phyloP scores from a whole-genome alignment of 2,329 filamentous ascomycete genomes.

The Aspergillus ustus region DNA sequence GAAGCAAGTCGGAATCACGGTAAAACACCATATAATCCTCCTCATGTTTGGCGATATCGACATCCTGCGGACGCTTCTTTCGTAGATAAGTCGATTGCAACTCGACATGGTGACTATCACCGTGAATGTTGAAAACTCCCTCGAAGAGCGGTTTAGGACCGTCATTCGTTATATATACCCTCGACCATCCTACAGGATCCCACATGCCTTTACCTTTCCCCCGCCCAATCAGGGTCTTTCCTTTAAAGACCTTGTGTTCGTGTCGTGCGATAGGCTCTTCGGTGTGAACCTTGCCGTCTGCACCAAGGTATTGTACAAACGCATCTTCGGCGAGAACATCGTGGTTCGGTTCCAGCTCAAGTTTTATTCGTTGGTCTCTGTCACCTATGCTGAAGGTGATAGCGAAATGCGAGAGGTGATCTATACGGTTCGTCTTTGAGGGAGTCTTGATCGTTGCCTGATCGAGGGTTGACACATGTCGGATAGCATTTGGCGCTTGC shows the following conservation, averaged over 20 bases:
- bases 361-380: constrained; percentile 70
- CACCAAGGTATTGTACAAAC: constrained; percentile 70
- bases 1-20: constrained; percentile 81
- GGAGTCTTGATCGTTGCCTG: constrained; percentile 78
- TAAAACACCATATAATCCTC: constrained; percentile 88
- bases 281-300: constrained; percentile 69
- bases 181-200: constrained; percentile 84
- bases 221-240: constrained; percentile 72
- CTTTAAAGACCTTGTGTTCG: constrained; percentile 83
- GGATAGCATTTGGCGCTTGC: constrained; percentile 74
- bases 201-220: constrained; percentile 67
- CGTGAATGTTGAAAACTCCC: constrained; percentile 80
- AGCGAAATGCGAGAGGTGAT: constrained; percentile 82
- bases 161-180: constrained; percentile 77
- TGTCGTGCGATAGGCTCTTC: constrained; percentile 73
- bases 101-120: constrained; percentile 86
- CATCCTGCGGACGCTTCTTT: constrained; percentile 74
- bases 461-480: constrained; percentile 72
- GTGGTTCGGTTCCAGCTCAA: constrained; percentile 86
- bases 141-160: constrained; percentile 82
- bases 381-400: constrained; percentile 77
- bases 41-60: constrained; percentile 59
- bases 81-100: constrained; percentile 73
- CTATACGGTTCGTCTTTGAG: constrained; percentile 67
- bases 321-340: constrained; percentile 82